phyloP scores from a whole-genome alignment of 768 basidiomycete species.

The Leccinum subtestaceum region DNA sequence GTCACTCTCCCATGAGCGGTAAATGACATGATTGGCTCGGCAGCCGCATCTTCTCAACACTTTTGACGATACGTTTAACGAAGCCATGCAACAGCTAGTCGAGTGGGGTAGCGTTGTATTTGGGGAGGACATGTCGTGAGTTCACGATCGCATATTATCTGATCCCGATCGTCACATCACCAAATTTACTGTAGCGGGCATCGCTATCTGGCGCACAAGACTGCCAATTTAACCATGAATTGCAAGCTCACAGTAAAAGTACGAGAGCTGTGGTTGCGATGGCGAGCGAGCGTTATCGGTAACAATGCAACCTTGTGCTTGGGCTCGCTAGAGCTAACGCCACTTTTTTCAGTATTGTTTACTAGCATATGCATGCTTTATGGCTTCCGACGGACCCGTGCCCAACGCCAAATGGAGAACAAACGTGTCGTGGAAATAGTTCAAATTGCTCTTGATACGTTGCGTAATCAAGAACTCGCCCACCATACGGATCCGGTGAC shows the following conservation, averaged over 20 bases:
- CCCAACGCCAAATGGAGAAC: constrained; percentile 54
- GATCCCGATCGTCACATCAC: constrained; percentile 23
- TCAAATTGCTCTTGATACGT: constrained; percentile 72
- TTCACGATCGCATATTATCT: constrained; percentile 26
- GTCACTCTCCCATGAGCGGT: constrained; percentile 8
- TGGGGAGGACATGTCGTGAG: constrained; percentile 64
- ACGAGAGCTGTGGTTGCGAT: constrained; percentile 65
- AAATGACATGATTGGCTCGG: constrained; percentile 20
- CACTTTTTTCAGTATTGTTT: constrained; percentile 29
- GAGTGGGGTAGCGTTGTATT: constrained; percentile 72
- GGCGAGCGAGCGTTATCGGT: constrained; percentile 66
- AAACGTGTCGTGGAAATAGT: constrained; percentile 71
- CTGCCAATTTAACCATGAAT: constrained; percentile 60
- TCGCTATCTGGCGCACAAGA: constrained; percentile 74
- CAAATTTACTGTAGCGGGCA: constrained; percentile 48
- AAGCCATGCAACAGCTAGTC: constrained; percentile 74
- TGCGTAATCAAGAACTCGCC: constrained; percentile 79
- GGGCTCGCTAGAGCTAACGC: constrained; percentile 15
- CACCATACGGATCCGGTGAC: constrained; percentile 81
- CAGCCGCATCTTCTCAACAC: constrained; percentile 54
- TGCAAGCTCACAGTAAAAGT: constrained; percentile 66
- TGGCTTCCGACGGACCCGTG: constrained; percentile 34
- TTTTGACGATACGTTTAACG: constrained; percentile 74
- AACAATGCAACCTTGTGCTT: constrained; percentile 19
- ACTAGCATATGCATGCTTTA: constrained; percentile 14